Base-by-base conservation (phyloP, 2,329 filamentous ascomycete species). In the Colletotrichum spinosum region DNA sequence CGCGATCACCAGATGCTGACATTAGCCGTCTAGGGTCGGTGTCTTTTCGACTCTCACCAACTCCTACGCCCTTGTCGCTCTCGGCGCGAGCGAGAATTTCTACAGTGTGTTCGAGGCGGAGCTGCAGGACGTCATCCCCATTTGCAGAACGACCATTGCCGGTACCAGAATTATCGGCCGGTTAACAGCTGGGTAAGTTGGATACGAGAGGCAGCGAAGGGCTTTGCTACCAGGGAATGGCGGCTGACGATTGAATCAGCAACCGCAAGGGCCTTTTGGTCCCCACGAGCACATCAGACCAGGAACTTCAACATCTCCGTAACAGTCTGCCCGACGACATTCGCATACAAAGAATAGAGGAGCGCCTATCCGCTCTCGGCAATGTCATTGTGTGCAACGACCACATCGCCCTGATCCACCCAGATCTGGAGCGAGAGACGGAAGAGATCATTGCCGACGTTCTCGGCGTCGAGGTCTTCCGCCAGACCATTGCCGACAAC, bases 101-200 rank as follows among this genome's bases (percentile, higher is more conserved):
- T 98, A 98, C 89, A 94, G 93, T 84, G 88, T 98, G 78, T 98
- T 99, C 83, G 96, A 99, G 86, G 91, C 95, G 69, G 96, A 99
- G 84, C 87, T 99, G 68, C 93, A 97, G 84, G 96, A 98, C 83
- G 90, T 97, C 69, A 95, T 99, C 73, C 96, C 96, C 72, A 97
- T 97, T 79, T 96, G 93, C 81, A 93, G 96, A 82, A 94, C 93
- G 72, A 97, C 95, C 64, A 98, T 99, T 78, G 94, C 94, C 68
- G 96, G 96, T 72, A 98, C 95, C 44, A 89, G 96, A 75, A 99
- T 99, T 79, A 92, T 99, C 75, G 96, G 96, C 66, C 91, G 96
- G 72, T 87, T 99, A 82, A 98, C 96, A 72, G 92, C 95, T 77
- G 96, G 93, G 90, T 92, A 85, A 74, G 86, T 46, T 41, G 17